Percentiles rank a stretch among this genome's conserved stretches.
These are phyloP conservation scores for Paramyrothecium sp. DNA, from an alignment of 2,329 filamentous ascomycete genomes.

Conservation along the genomic window DNA sequence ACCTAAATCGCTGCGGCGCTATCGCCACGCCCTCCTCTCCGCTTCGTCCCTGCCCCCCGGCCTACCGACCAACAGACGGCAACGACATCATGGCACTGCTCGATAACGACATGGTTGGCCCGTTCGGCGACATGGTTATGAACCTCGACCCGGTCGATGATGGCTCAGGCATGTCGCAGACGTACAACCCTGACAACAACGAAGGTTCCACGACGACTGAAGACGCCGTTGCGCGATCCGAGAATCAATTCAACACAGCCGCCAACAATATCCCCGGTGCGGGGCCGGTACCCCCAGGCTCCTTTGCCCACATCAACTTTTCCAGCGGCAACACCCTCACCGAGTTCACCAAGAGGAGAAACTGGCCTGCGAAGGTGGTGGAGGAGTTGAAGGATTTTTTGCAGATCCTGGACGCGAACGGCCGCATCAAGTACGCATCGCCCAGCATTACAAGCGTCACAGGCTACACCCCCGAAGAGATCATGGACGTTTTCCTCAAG, in stretches of 20 bases:
- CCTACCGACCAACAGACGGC: constrained; percentile 21
- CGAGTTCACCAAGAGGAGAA: constrained; percentile 59
- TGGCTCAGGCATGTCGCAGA: constrained; percentile 11
- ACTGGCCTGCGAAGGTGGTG: constrained; percentile 87
- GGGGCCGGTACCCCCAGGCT: constrained; percentile 38
- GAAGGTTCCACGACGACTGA: constrained; percentile 18
- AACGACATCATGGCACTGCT: constrained; percentile 43
- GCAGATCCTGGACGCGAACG: constrained; percentile 82
- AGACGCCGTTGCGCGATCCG: constrained; percentile 26
- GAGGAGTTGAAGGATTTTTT: constrained; percentile 88
- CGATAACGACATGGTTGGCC: constrained; percentile 37
- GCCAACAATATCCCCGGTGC: constrained; percentile 38
- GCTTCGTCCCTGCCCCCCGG: background rate
- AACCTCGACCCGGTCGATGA: constrained; percentile 36
- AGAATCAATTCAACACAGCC: constrained; percentile 32
- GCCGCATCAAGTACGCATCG: constrained; percentile 82
- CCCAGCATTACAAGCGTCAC: constrained; percentile 73
- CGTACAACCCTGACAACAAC: constrained; percentile 17
- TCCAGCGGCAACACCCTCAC: constrained; percentile 45
- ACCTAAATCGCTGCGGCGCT: background rate
- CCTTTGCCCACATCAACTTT: constrained; percentile 30
- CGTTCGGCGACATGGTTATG: constrained; percentile 40
- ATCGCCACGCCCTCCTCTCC: background rate
- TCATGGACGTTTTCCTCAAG: constrained; percentile 73
- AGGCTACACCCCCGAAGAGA: constrained; percentile 69